phyloP scores from a whole-genome alignment of 768 basidiomycete species.

The Myochromella boudieri region DNA sequence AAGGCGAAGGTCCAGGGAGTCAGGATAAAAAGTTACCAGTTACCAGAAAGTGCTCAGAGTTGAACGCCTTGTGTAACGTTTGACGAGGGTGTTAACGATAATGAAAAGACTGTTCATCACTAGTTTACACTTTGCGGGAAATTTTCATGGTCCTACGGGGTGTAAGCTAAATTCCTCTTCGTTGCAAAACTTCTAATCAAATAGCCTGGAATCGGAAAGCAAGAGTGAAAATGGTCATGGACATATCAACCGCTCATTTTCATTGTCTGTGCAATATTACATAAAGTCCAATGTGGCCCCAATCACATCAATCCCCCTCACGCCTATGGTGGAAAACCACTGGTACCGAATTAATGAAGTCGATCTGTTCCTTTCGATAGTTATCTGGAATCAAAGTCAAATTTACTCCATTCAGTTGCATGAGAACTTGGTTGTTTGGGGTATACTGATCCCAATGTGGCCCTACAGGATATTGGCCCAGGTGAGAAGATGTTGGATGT shows the following conservation, averaged over 20 bases:
- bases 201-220: background rate
- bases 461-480: slow-evolving; percentile 17
- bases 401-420: slow-evolving; percentile 27
- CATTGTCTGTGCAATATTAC: too few relatives aligned
- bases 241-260: background rate
- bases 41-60: too few relatives aligned
- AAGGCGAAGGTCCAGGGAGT: too few relatives aligned
- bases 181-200: background rate
- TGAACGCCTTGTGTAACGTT: too few relatives aligned
- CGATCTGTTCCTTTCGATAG: slow-evolving; percentile 26
- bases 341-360: slow-evolving; percentile 23
- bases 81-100: too few relatives aligned
- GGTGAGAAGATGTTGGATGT: background rate
- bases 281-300: too few relatives aligned
- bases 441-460: slow-evolving; percentile 22
- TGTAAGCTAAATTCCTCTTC: background rate
- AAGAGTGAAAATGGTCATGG: background rate
- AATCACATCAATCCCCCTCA: background rate
- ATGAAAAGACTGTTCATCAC: too few relatives aligned
- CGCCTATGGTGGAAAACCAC: slow-evolving; percentile 25
- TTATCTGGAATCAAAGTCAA: slow-evolving; percentile 25
- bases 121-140: too few relatives aligned
- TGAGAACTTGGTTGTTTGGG: slow-evolving; percentile 16
- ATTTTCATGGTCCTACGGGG: background rate
- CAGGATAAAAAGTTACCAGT: too few relatives aligned